These are phyloP conservation scores for Flaveria sonorensis DNA, from an alignment of 129 eudicot genomes.

Conservation along the genomic window DNA sequence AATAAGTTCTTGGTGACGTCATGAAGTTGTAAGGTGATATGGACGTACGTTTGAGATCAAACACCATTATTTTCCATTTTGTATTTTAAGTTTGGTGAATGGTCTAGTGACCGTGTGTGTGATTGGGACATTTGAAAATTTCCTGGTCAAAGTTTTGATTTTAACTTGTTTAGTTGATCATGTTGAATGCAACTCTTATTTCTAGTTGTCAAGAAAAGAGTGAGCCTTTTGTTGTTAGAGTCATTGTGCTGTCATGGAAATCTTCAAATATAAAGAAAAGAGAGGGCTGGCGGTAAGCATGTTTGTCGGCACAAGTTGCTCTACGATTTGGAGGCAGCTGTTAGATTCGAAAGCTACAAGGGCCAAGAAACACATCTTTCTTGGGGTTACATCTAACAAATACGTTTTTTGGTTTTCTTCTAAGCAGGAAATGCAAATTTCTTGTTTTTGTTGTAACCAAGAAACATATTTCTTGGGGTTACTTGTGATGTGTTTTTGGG, in stretches of 20 bases:
- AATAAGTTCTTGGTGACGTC: slow-evolving; percentile 31
- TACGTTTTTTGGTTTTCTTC: too few relatives aligned
- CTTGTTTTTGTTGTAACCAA: too few relatives aligned
- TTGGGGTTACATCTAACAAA: too few relatives aligned
- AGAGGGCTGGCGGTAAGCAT: not conserved
- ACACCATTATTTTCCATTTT: not conserved
- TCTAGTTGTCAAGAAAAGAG: not conserved
- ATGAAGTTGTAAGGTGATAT: too few relatives aligned
- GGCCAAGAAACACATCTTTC: not conserved
- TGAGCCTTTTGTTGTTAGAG: not conserved
- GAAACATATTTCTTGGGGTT: too few relatives aligned
- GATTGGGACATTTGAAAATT: not conserved
- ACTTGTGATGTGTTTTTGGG: too few relatives aligned
- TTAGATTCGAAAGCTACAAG: not conserved
- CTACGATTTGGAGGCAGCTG: not conserved
- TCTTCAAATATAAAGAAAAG: not conserved
- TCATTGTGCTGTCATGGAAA: not conserved
- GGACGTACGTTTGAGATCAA: not conserved
- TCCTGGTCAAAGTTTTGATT: not conserved
- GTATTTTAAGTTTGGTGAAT: not conserved
- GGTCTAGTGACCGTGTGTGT: slow-evolving; percentile 3
- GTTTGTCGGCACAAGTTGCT: not conserved
- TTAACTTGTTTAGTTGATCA: not conserved
- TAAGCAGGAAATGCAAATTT: too few relatives aligned
- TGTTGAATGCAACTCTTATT: not conserved